phyloP scores from a whole-genome alignment of 768 basidiomycete genomes.

The Tulasnella sp. region DNA sequence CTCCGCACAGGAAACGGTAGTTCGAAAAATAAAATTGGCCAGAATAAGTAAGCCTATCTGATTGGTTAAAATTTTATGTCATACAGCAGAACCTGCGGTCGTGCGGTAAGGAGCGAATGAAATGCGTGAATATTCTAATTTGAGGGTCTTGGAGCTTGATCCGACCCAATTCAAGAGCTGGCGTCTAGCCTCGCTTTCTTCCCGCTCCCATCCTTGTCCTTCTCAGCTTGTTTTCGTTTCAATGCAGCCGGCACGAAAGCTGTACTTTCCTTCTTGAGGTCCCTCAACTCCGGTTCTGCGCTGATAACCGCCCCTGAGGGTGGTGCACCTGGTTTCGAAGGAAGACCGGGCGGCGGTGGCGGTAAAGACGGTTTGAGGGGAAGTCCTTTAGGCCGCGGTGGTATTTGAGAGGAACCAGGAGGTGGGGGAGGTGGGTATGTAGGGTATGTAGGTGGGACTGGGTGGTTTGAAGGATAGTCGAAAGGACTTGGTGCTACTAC shows the following conservation, averaged over 20 bases:
- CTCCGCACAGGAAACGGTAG: too few relatives aligned
- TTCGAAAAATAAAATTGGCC: too few relatives aligned
- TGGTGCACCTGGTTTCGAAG: constrained; percentile 21
- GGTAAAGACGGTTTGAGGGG: constrained; percentile 23
- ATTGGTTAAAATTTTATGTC: too few relatives aligned
- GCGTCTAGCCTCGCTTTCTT: constrained; percentile 6
- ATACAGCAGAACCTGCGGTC: background rate
- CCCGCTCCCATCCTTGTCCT: background rate
- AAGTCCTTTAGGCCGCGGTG: constrained; percentile 17
- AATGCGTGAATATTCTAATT: background rate
- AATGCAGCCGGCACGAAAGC: constrained; percentile 79
- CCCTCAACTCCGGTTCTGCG: constrained; percentile 80
- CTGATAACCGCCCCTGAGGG: constrained; percentile 46
- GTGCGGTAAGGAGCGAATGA: background rate
- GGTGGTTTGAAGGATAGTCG: constrained; percentile 6
- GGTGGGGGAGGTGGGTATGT: constrained; percentile 33
- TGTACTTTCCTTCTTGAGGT: constrained; percentile 91
- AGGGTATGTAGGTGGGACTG: background rate
- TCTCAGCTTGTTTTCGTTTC: constrained; percentile 57
- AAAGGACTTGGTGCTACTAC: constrained; percentile 25
- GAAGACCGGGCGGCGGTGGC: constrained; percentile 5
- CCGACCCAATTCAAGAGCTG: background rate
- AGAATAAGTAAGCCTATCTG: too few relatives aligned
- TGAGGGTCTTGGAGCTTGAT: background rate
- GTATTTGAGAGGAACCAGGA: constrained; percentile 26